Evolutionary conservation across 441 rosid genomes (phyloP).

Genomic region (Erodium texanum): DNA sequence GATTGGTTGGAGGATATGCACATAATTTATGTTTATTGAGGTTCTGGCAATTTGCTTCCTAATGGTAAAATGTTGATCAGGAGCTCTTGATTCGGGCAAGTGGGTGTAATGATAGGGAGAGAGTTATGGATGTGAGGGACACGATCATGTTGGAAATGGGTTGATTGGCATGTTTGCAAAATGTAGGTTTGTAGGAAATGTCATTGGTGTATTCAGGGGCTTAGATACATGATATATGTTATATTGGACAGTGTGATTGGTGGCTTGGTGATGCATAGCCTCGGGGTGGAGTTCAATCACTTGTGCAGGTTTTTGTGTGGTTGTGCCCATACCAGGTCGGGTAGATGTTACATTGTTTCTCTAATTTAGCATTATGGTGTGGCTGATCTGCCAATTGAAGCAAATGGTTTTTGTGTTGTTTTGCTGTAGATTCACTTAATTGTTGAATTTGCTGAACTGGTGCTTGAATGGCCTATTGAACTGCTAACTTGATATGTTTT

Average conservation of each 20-base stretch:
- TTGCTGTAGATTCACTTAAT: not conserved
- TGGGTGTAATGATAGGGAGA: not conserved
- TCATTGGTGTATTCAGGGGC: too few species aligned
- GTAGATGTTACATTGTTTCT: not conserved
- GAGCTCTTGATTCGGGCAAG: not conserved
- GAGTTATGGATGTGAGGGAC: not conserved
- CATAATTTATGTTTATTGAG: not conserved
- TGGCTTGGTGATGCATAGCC: too few species aligned
- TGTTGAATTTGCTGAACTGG: not conserved
- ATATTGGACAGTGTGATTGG: too few species aligned
- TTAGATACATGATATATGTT: too few species aligned
- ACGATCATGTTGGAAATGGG: too few species aligned
- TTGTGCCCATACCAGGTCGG: not conserved
- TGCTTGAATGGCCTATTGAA: not conserved
- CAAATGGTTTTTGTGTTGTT: not conserved
- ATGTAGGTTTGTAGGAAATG: not conserved
- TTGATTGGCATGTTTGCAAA: not conserved
- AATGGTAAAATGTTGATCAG: not conserved
- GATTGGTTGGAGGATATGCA: too few species aligned
- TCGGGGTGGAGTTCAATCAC: too few species aligned
- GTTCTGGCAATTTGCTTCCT: not conserved
- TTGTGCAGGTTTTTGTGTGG: not conserved
- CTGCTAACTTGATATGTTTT: not conserved
- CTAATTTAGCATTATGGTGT: not conserved
- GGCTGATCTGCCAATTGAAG: not conserved